Evolutionary conservation across 2,329 filamentous ascomycete genomes (phyloP).

Genomic region (Diplodia mutila): DNA sequence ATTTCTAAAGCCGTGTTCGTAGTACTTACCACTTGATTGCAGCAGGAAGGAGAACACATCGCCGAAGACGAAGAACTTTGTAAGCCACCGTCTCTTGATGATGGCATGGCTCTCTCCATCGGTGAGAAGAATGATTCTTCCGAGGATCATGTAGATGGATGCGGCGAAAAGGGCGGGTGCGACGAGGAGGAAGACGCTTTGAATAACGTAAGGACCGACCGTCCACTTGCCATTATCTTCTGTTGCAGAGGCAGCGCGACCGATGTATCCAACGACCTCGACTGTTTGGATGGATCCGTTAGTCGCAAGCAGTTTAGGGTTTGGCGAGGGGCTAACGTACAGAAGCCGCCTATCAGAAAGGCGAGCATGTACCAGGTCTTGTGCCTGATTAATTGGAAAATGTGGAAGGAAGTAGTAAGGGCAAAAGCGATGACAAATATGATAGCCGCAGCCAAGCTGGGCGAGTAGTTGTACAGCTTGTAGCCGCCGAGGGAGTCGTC

Average conservation of each 20-base stretch:
- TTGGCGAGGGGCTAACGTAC: constrained; percentile 38
- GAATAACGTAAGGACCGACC: constrained; percentile 48
- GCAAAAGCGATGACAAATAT: constrained; percentile 38
- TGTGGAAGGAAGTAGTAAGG: constrained; percentile 40
- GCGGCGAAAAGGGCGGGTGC: constrained; percentile 55
- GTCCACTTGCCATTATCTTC: constrained; percentile 38
- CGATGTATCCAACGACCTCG: constrained; percentile 56
- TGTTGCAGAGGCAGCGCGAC: constrained; percentile 38
- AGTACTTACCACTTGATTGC: constrained; percentile 34
- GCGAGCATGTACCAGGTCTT: constrained; percentile 58
- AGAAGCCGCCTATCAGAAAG: constrained; percentile 57
- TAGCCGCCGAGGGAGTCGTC: neutral
- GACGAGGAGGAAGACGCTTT: constrained; percentile 50
- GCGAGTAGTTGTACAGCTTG: constrained; percentile 38
- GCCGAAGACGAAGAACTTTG: constrained; percentile 48
- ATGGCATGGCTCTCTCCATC: constrained; percentile 41
- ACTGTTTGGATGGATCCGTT: constrained; percentile 40
- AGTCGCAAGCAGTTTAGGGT: neutral
- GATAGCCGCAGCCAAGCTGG: constrained; percentile 35
- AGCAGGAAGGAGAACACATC: constrained; percentile 49
- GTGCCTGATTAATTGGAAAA: constrained; percentile 43
- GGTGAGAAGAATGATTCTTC: constrained; percentile 44
- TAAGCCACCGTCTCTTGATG: constrained; percentile 43
- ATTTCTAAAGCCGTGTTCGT: too few relatives aligned
- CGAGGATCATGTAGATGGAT: constrained; percentile 50